These are phyloP conservation scores for Dothiorella sarmentorum DNA, from an alignment of 2,329 filamentous ascomycete genomes.

Conservation along the genomic window DNA sequence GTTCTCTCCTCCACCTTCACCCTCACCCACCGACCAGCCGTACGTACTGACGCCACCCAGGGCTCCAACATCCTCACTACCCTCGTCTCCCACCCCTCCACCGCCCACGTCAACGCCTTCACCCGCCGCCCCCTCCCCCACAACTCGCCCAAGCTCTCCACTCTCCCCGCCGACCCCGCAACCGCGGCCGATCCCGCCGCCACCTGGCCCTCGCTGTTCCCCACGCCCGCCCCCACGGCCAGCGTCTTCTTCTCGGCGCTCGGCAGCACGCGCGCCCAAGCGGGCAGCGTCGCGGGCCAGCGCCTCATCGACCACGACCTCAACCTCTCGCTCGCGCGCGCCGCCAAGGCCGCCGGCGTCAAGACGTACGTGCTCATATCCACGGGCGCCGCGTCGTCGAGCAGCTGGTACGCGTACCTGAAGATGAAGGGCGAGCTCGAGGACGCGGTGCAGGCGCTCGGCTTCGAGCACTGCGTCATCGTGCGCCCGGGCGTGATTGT, in stretches of 20 bases:
- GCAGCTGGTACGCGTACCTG: slow-evolving; percentile 52
- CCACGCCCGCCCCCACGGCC: slow-evolving; percentile 58
- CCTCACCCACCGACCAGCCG: not conserved
- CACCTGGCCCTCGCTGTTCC: slow-evolving; percentile 61
- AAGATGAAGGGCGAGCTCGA: slow-evolving; percentile 88
- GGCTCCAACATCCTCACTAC: slow-evolving; percentile 70
- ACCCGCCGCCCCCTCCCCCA: slow-evolving; percentile 60
- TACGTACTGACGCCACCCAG: slow-evolving; percentile 33
- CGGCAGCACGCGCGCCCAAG: slow-evolving; percentile 72
- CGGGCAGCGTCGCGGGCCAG: slow-evolving; percentile 74
- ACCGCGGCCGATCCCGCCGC: slow-evolving; percentile 32
- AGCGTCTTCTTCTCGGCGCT: slow-evolving; percentile 70
- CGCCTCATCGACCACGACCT: slow-evolving; percentile 86
- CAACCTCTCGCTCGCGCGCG: slow-evolving; percentile 72
- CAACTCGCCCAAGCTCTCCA: slow-evolving; percentile 58
- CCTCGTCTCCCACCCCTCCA: slow-evolving; percentile 54
- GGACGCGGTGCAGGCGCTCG: slow-evolving; percentile 66
- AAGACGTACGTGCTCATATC: slow-evolving; percentile 77
- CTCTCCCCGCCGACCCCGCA: slow-evolving; percentile 59
- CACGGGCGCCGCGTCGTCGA: slow-evolving; percentile 49
- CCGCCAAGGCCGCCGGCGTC: slow-evolving; percentile 68
- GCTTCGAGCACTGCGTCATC: slow-evolving; percentile 76
- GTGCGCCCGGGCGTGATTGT: slow-evolving; percentile 71
- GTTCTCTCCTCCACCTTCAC: slow-evolving; percentile 21
- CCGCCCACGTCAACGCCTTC: slow-evolving; percentile 59